Evolutionary conservation across 2,329 filamentous ascomycete species (phyloP).

Genomic region (Boeremia lycopersici): DNA sequence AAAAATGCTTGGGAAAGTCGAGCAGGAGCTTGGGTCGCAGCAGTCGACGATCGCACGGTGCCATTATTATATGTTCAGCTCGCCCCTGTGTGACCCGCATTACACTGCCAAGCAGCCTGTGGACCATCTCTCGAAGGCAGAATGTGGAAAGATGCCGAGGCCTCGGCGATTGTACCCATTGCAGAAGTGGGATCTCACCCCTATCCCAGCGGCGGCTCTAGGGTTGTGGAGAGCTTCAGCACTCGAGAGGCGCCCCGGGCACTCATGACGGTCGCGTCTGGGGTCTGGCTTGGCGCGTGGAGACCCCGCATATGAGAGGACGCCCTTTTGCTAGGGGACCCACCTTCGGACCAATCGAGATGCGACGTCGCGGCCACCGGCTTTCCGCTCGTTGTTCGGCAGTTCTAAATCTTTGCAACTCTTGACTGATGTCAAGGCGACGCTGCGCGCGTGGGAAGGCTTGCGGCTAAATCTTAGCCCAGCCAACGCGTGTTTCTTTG

Average conservation of each 20-base stretch:
- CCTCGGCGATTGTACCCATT: conserved; percentile 19
- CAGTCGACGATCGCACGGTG: conserved; percentile 9
- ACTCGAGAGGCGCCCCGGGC: conserved; percentile 18
- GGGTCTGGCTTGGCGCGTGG: conserved; percentile 36
- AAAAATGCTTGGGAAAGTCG: background rate
- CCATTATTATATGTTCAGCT: conserved; percentile 24
- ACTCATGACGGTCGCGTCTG: conserved; percentile 19
- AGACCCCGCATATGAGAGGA: conserved; percentile 33
- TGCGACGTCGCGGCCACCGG: conserved; percentile 1
- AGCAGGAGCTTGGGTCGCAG: conserved; percentile 12
- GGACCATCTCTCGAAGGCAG: conserved; percentile 3
- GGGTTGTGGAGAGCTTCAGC: conserved; percentile 15
- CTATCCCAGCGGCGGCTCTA: conserved; percentile 10
- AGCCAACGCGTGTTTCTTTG: conserved; percentile 15
- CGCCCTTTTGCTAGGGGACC: conserved; percentile 14
- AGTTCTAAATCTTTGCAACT: background rate
- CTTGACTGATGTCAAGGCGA: conserved; percentile 16
- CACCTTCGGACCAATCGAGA: conserved; percentile 25
- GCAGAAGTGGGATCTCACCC: conserved; percentile 10
- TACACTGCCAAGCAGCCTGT: conserved; percentile 21
- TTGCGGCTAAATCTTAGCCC: conserved; percentile 7
- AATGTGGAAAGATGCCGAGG: conserved; percentile 35
- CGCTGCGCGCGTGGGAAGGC: conserved; percentile 12
- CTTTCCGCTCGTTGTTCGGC: conserved; percentile 3
- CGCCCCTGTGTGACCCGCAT: conserved; percentile 21